These are phyloP conservation scores for Przewalskia tangutica DNA, from an alignment of 257 asterid genomes.

Conservation along the genomic window DNA sequence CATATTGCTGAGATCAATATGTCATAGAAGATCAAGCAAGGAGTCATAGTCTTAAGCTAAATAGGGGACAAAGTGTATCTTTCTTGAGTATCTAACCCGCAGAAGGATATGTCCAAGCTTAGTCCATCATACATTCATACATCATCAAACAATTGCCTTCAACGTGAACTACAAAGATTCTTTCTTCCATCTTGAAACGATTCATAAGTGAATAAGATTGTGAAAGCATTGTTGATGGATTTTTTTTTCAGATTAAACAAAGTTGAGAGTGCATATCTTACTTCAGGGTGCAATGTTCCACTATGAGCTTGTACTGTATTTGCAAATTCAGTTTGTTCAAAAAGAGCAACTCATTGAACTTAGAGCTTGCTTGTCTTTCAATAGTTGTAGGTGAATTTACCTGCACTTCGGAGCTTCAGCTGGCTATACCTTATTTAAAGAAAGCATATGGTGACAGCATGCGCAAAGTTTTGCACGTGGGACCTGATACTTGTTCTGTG, in stretches of 20 bases:
- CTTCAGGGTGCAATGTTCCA: neutral
- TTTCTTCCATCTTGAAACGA: neutral
- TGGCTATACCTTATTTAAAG: conserved; percentile 48
- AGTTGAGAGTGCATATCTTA: neutral
- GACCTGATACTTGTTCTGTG: conserved; percentile 74
- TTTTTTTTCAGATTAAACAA: neutral
- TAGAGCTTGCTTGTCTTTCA: neutral
- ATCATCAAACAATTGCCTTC: too few relatives aligned
- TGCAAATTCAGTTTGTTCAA: neutral
- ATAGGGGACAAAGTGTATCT: neutral
- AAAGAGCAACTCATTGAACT: neutral
- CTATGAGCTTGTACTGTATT: neutral
- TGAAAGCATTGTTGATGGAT: neutral
- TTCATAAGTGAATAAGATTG: neutral
- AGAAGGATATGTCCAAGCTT: neutral
- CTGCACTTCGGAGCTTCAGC: conserved; percentile 55
- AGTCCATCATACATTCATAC: neutral
- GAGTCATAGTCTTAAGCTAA: neutral
- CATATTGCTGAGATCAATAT: neutral
- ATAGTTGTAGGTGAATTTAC: conserved; percentile 46
- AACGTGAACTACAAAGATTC: neutral
- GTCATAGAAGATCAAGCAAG: neutral
- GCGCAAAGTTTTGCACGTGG: conserved; percentile 72
- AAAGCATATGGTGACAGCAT: conserved; percentile 65
- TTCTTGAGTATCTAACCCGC: neutral